These are phyloP conservation scores for Aechmea fasciata DNA, from an alignment of 176 grass and related monocot species.

Conservation along the genomic window DNA sequence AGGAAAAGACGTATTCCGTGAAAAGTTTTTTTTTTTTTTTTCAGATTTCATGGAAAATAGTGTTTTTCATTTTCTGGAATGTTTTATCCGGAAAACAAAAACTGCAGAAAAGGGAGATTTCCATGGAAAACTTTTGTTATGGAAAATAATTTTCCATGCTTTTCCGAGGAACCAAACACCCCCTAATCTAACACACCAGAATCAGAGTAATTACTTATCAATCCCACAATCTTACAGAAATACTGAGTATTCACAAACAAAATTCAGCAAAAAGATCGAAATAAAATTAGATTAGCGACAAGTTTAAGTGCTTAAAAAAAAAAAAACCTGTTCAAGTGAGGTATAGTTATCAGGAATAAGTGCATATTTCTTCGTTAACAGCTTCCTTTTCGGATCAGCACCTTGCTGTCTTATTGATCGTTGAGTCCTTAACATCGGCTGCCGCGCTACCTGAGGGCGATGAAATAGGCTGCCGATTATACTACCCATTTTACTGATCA, in stretches of 20 bases:
- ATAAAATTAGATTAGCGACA: background rate
- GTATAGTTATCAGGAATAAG: slow-evolving; percentile 66
- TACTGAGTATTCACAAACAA: background rate
- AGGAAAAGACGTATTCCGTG: no score
- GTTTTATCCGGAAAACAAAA: no score
- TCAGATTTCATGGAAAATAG: no score
- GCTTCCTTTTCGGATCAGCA: slow-evolving; percentile 8
- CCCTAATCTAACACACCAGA: no score
- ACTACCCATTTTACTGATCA: slow-evolving; percentile 24
- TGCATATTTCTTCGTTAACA: slow-evolving; percentile 54
- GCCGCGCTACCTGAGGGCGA: slow-evolving; percentile 11
- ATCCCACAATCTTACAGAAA: no score
- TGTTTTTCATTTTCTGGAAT: no score
- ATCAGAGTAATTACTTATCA: no score
- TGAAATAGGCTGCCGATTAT: slow-evolving; percentile 14
- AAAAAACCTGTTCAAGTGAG: slow-evolving; percentile 55
- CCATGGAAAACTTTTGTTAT: no score
- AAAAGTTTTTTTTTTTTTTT: no score
- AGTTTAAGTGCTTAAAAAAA: background rate
- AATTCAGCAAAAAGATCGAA: background rate
- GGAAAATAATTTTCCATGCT: no score
- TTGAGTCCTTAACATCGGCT: background rate
- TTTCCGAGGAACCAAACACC: no score
- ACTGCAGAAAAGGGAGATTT: no score
- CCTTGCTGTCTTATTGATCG: background rate